Base-by-base conservation (phyloP, 805 yeast species). In the Nematodospora valgi region DNA sequence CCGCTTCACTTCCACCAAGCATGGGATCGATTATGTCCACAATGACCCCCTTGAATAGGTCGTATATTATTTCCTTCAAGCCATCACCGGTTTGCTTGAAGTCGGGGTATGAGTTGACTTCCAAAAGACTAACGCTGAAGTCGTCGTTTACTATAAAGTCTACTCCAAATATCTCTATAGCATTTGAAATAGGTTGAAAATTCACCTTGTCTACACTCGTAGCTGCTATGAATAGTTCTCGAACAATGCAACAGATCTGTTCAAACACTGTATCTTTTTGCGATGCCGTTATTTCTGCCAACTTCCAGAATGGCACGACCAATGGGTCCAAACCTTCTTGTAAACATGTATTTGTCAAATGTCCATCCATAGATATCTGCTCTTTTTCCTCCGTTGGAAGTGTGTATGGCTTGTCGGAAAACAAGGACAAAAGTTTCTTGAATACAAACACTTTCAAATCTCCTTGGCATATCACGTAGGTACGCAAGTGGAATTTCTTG, bases 21-120 rank as follows among this genome's bases (percentile, higher is more conserved):
- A 74, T 67, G 3, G 86, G 84, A 8, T 51, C 60, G 22, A 82
- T 75, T 7, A 73, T 67, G 6, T 59, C 55, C 3, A 57, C 48
- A 0, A 77, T 74, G 0, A 78, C 74, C 8, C 70, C 71, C 18
- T 73, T 78, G 49, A 89, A 84, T 28, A 89, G 63, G 23, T 73
- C 82, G 43, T 70, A 69, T 20, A 93, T 84, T 15, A 87, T 50
- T 2, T 48, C 64, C 51, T 82, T 84, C 47, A 91, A 65, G 6
- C 74, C 82, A 11, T 64, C 74, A 12, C 98, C 98, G 0, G 98
- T 93, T 60, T 93, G 98, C 51, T 87, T 88, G 63, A 93, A 93
- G 54, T 93, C 98, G 1, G 98, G 98, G 52, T 82, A 93, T 11
- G 98, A 82, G 51, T 93, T 93, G 29, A 88, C 86, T 57, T 93